phyloP scores from a whole-genome alignment of 2,329 filamentous ascomycete genomes.

The Talaromyces atroroseus region DNA sequence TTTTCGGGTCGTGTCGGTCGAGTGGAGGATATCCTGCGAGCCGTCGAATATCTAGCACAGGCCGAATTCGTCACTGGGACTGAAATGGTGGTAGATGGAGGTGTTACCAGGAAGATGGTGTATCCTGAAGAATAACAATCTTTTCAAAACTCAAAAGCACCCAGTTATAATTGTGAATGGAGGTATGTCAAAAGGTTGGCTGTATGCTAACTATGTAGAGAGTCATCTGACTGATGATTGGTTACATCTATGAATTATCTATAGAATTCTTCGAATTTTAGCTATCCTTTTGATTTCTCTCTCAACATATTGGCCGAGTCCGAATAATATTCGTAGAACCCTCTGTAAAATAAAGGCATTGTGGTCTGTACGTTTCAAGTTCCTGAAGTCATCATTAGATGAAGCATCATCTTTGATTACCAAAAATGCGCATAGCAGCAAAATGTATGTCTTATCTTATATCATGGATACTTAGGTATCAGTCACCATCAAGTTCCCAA shows the following conservation, averaged over 20 bases:
- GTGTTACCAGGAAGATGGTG: slow-evolving; percentile 12
- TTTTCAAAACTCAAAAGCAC: not conserved
- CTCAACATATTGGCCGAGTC: not conserved
- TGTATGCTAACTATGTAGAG: not conserved
- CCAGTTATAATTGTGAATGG: not conserved
- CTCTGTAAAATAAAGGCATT: not conserved
- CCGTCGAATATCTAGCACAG: slow-evolving; percentile 11
- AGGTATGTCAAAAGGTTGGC: not conserved
- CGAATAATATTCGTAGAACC: not conserved
- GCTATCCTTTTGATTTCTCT: not conserved
- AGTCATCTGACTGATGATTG: not conserved
- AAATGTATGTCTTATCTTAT: not conserved
- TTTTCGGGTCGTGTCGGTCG: slow-evolving; percentile 11
- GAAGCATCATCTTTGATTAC: not conserved
- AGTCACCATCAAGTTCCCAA: not conserved
- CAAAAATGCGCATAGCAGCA: not conserved
- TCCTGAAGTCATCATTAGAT: not conserved
- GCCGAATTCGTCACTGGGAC: slow-evolving; percentile 13
- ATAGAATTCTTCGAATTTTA: not conserved
- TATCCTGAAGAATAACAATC: slow-evolving; percentile 11
- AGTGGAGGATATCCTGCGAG: slow-evolving; percentile 11
- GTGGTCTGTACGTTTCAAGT: not conserved
- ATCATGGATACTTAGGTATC: not conserved
- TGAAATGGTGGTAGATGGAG: slow-evolving; percentile 13
- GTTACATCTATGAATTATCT: not conserved